These are phyloP conservation scores for Triglochin maritima DNA, from an alignment of 106 monocot genomes.

Conservation along the genomic window DNA sequence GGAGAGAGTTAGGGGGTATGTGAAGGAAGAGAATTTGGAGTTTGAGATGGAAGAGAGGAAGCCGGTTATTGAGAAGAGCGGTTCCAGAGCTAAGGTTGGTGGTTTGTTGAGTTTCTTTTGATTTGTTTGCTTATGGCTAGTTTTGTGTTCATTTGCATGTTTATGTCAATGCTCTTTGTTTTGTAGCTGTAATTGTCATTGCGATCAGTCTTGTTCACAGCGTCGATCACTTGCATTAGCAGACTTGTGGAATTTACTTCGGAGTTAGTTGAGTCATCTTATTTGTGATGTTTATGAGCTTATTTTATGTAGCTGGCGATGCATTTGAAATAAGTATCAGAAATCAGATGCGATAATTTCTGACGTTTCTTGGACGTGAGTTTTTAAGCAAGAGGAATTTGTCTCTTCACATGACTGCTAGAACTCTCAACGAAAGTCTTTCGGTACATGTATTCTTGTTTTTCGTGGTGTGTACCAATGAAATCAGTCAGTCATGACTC, in stretches of 20 bases:
- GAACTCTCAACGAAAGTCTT: too few relatives aligned
- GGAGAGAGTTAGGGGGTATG: neutral
- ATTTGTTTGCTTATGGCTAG: neutral
- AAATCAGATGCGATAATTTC: too few relatives aligned
- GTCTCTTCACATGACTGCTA: too few relatives aligned
- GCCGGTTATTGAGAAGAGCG: slow-evolving; percentile 7
- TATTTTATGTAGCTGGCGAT: neutral
- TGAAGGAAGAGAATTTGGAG: neutral
- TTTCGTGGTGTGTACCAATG: too few relatives aligned
- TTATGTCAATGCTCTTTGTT: neutral
- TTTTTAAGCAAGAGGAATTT: too few relatives aligned
- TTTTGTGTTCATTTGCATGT: neutral
- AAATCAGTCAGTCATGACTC: too few relatives aligned
- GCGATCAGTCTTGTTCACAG: neutral
- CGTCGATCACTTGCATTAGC: neutral
- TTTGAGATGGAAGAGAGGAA: neutral
- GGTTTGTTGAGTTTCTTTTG: neutral
- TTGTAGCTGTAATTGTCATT: too few relatives aligned
- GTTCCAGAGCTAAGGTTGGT: slow-evolving; percentile 35
- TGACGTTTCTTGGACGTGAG: too few relatives aligned
- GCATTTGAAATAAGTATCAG: too few relatives aligned
- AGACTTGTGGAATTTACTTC: neutral
- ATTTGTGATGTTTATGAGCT: neutral
- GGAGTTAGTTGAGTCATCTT: neutral
- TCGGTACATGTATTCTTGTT: too few relatives aligned